phyloP scores from a whole-genome alignment of 148 eudicot species.

The Persicaria maculosa region DNA sequence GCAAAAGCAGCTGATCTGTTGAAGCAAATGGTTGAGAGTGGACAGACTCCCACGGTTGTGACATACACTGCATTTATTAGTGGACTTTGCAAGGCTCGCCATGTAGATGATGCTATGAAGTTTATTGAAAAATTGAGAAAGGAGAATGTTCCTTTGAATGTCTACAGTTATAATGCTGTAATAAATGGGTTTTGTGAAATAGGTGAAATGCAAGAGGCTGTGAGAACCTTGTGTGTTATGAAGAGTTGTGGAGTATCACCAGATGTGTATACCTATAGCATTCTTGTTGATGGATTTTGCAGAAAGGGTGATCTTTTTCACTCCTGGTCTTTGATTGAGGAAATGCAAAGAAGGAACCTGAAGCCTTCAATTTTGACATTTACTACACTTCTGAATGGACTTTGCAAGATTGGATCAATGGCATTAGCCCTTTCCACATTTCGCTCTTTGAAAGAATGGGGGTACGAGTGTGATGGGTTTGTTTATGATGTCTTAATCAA shows the following conservation, averaged over 20 bases:
- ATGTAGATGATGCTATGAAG: slow-evolving; percentile 26
- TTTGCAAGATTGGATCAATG: slow-evolving; percentile 28
- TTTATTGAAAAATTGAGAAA: slow-evolving; percentile 14
- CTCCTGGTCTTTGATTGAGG: slow-evolving; percentile 30
- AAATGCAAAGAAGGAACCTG: slow-evolving; percentile 33
- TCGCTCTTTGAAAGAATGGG: slow-evolving; percentile 24
- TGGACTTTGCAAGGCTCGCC: slow-evolving; percentile 41
- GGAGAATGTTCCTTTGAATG: slow-evolving; percentile 17
- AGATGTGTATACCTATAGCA: slow-evolving; percentile 40
- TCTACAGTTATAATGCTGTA: slow-evolving; percentile 39
- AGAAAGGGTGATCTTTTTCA: slow-evolving; percentile 21
- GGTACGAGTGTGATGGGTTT: slow-evolving; percentile 27
- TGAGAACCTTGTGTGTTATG: slow-evolving; percentile 38
- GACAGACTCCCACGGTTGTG: slow-evolving; percentile 30
- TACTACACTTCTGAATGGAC: slow-evolving; percentile 32
- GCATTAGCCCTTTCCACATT: slow-evolving; percentile 28
- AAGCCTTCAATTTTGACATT: slow-evolving; percentile 35
- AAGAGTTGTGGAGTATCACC: slow-evolving; percentile 32
- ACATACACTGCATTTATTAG: slow-evolving; percentile 32
- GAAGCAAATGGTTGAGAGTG: slow-evolving; percentile 32
- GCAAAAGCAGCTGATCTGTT: slow-evolving; percentile 22
- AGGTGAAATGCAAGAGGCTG: slow-evolving; percentile 29
- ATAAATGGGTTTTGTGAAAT: slow-evolving; percentile 29
- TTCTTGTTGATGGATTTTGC: slow-evolving; percentile 40
- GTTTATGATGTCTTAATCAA: slow-evolving; percentile 30